A percentile compares a stretch with the other conserved stretches of the same genome.
Evolutionary conservation across 257 asterid genomes (phyloP).

Genomic region (Osmanthus fragrans): DNA sequence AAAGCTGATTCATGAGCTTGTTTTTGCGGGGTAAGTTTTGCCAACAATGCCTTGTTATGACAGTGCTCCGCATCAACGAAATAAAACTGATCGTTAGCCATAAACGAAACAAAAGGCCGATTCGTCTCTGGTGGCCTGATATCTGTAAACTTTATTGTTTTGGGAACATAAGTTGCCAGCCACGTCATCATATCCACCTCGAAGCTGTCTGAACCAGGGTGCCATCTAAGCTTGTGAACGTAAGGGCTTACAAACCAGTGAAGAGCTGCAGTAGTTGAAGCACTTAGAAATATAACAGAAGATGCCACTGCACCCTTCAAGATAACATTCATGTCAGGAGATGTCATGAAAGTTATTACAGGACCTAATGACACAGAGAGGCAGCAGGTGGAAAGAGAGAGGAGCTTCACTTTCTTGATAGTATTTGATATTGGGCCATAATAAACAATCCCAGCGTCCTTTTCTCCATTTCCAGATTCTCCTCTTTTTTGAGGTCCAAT

Average conservation of each 20-base stretch:
- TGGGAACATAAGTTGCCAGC: conserved; percentile 66
- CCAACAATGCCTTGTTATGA: conserved; percentile 80
- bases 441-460: conserved; percentile 54
- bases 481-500: conserved; percentile 56
- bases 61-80: conserved; percentile 86
- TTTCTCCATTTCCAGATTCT: conserved; percentile 48
- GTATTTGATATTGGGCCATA: conserved; percentile 88
- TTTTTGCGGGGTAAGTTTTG: conserved; percentile 73
- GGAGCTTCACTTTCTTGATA: conserved; percentile 89
- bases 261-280: conserved; percentile 83
- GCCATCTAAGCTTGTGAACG: conserved; percentile 87
- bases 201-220: conserved; percentile 88
- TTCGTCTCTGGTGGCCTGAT: conserved; percentile 71
- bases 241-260: conserved; percentile 99
- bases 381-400: conserved; percentile 94
- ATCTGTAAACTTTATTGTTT: conserved; percentile 80
- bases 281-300: conserved; percentile 73
- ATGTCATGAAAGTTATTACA: conserved; percentile 89
- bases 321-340: conserved; percentile 74
- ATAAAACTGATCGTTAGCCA: conserved; percentile 73
- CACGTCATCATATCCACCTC: conserved; percentile 97
- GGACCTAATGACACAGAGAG: conserved; percentile 91
- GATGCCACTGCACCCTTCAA: conserved; percentile 96
- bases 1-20: conserved; percentile 54
- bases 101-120: conserved; percentile 80